Evolutionary conservation across 805 yeast species (phyloP), one percentile per base, ranked within the genome.

Genomic region (Candida vartiovaarae): DNA sequence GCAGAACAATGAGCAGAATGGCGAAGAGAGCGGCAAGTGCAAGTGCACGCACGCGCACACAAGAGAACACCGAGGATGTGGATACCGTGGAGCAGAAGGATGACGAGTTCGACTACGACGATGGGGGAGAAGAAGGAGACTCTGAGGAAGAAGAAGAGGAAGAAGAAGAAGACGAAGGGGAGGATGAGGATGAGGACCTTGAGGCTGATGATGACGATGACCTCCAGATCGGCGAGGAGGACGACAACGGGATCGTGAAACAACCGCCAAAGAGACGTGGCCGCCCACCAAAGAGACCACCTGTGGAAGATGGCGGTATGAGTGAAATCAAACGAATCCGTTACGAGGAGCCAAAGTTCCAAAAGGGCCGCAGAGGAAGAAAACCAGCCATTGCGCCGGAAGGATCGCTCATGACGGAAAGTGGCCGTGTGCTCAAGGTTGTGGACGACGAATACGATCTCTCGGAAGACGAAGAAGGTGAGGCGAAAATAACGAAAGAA

Each of bases 391-490:
- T 50, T n/a, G 50, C 53, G 1, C 45, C 53, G 2, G 57, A 52
- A n/a, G 56, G 53, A 1, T 56, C 62, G 34, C 65, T 75, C 4
- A 67, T 74, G 33, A 89, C 84, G 56, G 84, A 76, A 37, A 75
- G 79, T 27, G 95, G 95, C 2, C 75, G 78, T 45, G 81, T 83
- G 11, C 66, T 79, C 42, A 71, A 72, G 28, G 72, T 90, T 5
- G 68, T 67, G 24, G 75, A 82, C 56, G 96, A 89, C 59, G 97
- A 91, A 67, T 81, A 82, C 37, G 79, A 75, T 6, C 71, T 88
- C 11, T 83, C 83, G 2, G 82, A 75, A 49, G 97, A 91, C 62
- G 76, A 78, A 6, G 78, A 76, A 44, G 98, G 97, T 40, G 85
- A 82, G 47, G 71, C 62, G 7, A 91, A 91, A 61, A 76, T 91